Evolutionary conservation across 768 basidiomycete genomes (phyloP), one percentile per base, ranked within the genome.

Genomic region (Boletales sp.): DNA sequence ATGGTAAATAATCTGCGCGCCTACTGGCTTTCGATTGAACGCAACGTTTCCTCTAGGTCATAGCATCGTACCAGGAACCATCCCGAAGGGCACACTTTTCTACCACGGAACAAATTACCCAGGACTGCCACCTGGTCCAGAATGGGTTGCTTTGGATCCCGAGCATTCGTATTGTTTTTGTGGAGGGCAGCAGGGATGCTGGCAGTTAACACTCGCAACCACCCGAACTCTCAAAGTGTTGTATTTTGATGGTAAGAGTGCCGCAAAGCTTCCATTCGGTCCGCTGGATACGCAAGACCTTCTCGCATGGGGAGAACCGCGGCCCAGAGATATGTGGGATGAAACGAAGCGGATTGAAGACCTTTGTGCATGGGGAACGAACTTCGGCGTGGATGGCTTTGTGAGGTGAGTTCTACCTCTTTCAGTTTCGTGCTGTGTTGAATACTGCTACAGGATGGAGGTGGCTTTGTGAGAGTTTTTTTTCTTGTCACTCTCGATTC

Each of bases 241-340:
- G 5, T 76, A 79, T 55, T 78, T 78, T 44, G 77, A 79, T 51
- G 78, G 78, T 1, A 74, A 65, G 39, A 75, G 75, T 45, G 76
- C 72, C 0, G 72, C 74, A 2, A 77, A 40, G 39, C 12, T 41
- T 11, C 12, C 34, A 34, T 34, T 25, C 25, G 40, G 40, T 15
- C 14, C 40, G 25, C 7, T 41, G 40, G 40, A 38, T 18, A 19
- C 37, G n/a, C 37, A 38, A 19, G 37, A 38, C 17, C 37, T 38
- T 38, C 37, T 38, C 14, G 40, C 40, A 28, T 41, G 40, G 40
- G 40, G 40, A 25, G 40, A 41, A 41, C 6, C 9, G 4, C 40
- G 40, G 13, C 40, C 40, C 28, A 13, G 28, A 2, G 5, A 6
- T 7, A 28, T 28, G 25, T 41, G 11, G 19, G 21, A 41, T 8